Base-by-base conservation (phyloP, 1,139 yeast species). In the Yamadazyma blattariae region DNA sequence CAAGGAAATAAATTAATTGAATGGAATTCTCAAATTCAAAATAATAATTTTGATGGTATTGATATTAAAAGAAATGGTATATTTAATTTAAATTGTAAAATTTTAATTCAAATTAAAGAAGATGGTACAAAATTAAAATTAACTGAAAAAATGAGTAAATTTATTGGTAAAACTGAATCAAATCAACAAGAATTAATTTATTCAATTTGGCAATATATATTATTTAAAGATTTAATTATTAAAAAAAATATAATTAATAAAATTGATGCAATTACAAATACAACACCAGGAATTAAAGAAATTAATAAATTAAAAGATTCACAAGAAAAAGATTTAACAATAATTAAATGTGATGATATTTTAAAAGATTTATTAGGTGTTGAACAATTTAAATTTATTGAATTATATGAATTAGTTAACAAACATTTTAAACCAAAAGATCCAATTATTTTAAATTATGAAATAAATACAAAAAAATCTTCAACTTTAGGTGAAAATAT, bases 141-240 rank as follows among this genome's bases (percentile, higher is more conserved):
- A 30, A 77, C 82, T 14, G 79, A 77, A 22, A 62, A 64, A 24
- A 71, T 92, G 59, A 69, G 90, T 3, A 74, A 75, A 30, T 69
- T 92, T 33, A 66, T 87, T 17, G 97, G 97, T 11, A 72, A 79
- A 34, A 67, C 71, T 25, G 95, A 87, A 55, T 82, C 86, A 29
- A 82, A 95, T 5, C 89, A 89, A 55, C 92, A 92, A 40, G 96
- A 87, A 39, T 83, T 94, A 27, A 79, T 92, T 19, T 87, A 81
- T 48, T 78, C 82, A 18, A 66, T 92, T 35, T 92, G 97, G 90
- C 92, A 87, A 59, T 92, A 92, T 56, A 83, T 86, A 35, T 81
- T 85, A 51, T 77, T 77, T 59, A 85, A 85, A 52, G 78, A 82
- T 44, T 67, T 88, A 46, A 73, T 69, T 45, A 86, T 76, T 50